Evolutionary conservation across 768 basidiomycete species (phyloP).

Genomic region (Suillus subaureus): DNA sequence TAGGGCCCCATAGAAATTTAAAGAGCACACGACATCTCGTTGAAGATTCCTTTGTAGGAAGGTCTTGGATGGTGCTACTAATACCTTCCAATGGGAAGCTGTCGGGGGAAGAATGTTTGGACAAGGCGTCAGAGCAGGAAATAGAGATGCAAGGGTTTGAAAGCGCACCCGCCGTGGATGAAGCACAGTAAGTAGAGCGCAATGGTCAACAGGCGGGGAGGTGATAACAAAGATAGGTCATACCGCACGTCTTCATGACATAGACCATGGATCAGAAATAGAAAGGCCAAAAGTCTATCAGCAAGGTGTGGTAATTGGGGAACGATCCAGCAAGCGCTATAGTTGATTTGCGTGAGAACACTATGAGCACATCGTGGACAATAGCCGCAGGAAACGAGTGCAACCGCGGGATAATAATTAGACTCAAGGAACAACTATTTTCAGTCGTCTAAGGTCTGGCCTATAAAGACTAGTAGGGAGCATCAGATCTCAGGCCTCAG

Average conservation of each 20-base stretch:
- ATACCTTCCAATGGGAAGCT: conserved; percentile 53
- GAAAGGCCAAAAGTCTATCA: background rate
- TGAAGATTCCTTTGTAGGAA: conserved; percentile 49
- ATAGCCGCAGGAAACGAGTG: background rate
- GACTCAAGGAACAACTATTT: background rate
- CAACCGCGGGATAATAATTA: background rate
- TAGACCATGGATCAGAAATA: background rate
- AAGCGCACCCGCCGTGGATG: background rate
- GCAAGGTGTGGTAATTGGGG: background rate
- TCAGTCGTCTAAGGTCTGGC: background rate
- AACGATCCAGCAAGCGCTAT: background rate
- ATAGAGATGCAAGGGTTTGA: background rate
- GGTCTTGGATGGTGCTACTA: conserved; percentile 47
- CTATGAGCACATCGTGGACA: background rate
- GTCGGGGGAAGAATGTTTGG: background rate
- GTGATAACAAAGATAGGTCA: conserved; percentile 7
- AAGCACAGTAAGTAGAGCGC: background rate
- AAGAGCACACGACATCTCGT: conserved; percentile 41
- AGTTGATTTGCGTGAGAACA: background rate
- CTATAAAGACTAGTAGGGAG: background rate
- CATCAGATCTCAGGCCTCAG: too few species aligned
- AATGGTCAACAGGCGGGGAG: background rate
- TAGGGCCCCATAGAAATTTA: conserved; percentile 17
- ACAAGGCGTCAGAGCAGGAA: background rate
- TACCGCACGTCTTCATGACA: background rate